A percentile compares a stretch with the other conserved stretches of the same genome.
These are phyloP conservation scores for Mycena leptocephala DNA, from an alignment of 768 basidiomycete species.

Conservation along the genomic window DNA sequence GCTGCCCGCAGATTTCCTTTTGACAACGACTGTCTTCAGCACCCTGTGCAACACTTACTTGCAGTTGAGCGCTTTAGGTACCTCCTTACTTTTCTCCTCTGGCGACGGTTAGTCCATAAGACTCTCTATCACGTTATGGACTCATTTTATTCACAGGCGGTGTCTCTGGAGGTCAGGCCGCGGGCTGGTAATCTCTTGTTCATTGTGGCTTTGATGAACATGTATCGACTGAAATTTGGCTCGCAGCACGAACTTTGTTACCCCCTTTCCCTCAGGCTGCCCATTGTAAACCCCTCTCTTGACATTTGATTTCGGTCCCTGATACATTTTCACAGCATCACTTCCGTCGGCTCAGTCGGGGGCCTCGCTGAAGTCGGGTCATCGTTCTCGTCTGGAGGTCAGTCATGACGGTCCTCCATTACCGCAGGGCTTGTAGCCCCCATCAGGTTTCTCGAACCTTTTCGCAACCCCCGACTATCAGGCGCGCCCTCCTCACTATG, in stretches of 20 bases:
- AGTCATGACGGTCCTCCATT: neutral
- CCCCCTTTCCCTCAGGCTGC: slow-evolving; percentile 10
- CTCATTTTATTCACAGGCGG: too few species aligned
- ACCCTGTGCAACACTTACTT: slow-evolving; percentile 43
- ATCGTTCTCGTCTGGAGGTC: slow-evolving; percentile 61
- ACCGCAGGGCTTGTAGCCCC: neutral
- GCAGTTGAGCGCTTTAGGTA: slow-evolving; percentile 47
- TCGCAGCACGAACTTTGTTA: neutral
- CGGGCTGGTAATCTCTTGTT: neutral
- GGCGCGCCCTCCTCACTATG: too few species aligned
- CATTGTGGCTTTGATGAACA: neutral
- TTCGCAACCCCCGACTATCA: slow-evolving; percentile 36
- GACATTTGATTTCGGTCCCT: neutral
- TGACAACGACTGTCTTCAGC: neutral
- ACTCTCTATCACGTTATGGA: too few species aligned
- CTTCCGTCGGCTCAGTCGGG: slow-evolving; percentile 7
- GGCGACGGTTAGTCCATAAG: neutral
- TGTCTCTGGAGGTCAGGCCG: neutral
- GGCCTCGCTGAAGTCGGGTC: slow-evolving; percentile 55
- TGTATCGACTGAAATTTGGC: too few species aligned
- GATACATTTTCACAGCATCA: neutral
- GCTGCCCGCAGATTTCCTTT: neutral
- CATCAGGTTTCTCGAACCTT: slow-evolving; percentile 61
- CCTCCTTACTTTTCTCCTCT: slow-evolving; percentile 1
- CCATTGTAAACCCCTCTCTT: neutral